Evolutionary conservation across 139 green algal genomes (phyloP).

Genomic region (Chlorella vulgaris): DNA sequence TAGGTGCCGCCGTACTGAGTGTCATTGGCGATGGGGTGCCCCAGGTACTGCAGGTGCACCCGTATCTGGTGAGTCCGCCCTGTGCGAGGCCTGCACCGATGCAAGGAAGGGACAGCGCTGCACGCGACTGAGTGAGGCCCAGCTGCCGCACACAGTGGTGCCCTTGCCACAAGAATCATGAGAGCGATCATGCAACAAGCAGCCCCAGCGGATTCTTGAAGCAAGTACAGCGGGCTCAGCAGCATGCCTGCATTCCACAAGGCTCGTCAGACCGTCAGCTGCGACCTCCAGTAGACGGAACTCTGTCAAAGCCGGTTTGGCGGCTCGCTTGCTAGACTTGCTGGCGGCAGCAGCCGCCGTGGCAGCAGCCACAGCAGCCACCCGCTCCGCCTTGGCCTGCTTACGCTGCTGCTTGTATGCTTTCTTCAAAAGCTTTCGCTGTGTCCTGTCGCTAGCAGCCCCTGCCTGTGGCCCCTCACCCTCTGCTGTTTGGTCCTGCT

Average conservation of each 20-base stretch:
- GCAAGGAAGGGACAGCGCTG: not conserved
- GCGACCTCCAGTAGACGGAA: conserved; percentile 58
- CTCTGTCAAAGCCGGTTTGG: conserved; percentile 51
- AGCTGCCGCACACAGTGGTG: too few species aligned
- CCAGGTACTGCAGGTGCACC: conserved; percentile 71
- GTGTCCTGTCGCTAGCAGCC: too few species aligned
- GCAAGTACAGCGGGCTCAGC: not conserved
- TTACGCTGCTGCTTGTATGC: not conserved
- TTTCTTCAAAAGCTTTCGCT: conserved; percentile 5
- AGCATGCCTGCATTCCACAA: conserved; percentile 67
- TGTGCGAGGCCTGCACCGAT: conserved; percentile 48
- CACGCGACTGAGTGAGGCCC: not conserved
- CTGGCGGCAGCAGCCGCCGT: not conserved
- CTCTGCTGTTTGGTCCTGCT: not conserved
- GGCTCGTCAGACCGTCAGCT: conserved; percentile 62
- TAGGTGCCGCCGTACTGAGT: conserved; percentile 65
- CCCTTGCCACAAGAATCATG: too few species aligned
- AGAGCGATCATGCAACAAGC: too few species aligned
- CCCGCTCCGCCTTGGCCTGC: conserved; percentile 18
- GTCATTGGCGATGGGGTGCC: conserved; percentile 83
- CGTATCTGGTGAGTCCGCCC: conserved; percentile 80
- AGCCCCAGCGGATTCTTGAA: too few species aligned
- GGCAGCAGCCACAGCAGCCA: not conserved
- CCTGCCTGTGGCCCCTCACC: too few species aligned
- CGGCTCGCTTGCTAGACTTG: not conserved